A percentile compares a stretch with the other conserved stretches of the same genome.
phyloP scores from a whole-genome alignment of 148 eudicot species.

The Rhododendron vialii region DNA sequence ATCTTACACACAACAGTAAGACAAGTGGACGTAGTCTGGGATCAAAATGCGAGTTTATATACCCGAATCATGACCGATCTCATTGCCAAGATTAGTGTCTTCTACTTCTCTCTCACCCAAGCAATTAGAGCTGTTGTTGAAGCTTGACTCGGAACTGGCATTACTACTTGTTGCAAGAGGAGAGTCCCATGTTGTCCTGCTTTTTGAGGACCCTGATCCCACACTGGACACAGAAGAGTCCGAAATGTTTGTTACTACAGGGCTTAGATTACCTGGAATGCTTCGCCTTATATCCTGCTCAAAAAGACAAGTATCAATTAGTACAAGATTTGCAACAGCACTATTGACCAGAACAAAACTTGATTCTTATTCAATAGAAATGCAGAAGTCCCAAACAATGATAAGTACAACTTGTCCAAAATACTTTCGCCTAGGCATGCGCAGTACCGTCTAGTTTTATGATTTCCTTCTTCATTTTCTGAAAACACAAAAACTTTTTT shows the following conservation, averaged over 20 bases:
- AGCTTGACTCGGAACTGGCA: conserved; percentile 82
- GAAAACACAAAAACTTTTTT: not conserved
- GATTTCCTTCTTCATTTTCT: not conserved
- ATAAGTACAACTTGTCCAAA: not conserved
- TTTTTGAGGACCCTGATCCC: conserved; percentile 70
- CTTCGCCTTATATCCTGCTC: conserved; percentile 66
- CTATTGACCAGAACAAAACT: not conserved
- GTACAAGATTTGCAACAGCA: not conserved
- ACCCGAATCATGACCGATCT: conserved; percentile 23
- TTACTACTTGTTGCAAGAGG: conserved; percentile 96
- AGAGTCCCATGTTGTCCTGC: conserved; percentile 72
- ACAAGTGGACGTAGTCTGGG: not conserved
- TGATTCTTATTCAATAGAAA: not conserved
- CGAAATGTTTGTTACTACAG: conserved; percentile 81
- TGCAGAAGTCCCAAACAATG: not conserved
- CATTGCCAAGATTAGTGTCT: conserved; percentile 48
- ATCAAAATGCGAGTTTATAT: not conserved
- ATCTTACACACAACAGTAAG: not conserved
- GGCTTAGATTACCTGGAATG: conserved; percentile 74
- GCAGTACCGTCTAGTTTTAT: not conserved
- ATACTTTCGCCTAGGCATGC: not conserved
- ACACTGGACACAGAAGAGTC: conserved; percentile 95
- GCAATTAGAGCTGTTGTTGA: conserved; percentile 46
- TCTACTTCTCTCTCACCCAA: conserved; percentile 56
- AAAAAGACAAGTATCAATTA: not conserved